A percentile compares a stretch with the other conserved stretches of the same genome.
Conservation (phyloP, 768 basidiomycete genomes). For the Phylloporus sp. region DNA sequence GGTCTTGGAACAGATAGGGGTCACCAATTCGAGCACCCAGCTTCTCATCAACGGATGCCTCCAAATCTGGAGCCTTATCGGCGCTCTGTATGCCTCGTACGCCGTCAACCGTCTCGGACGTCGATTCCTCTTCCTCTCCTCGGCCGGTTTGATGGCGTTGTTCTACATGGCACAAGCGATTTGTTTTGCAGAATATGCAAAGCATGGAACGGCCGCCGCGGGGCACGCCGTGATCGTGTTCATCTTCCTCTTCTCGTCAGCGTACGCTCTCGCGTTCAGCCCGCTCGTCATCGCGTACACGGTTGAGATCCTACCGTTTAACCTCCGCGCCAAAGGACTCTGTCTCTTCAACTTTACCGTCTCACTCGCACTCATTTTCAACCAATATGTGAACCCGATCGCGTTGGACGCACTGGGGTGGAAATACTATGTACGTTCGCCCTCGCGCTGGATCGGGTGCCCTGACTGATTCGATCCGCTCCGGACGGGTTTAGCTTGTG, state of each 20-base stretch:
- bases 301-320: conserved; percentile 77
- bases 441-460: too few species aligned
- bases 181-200: conserved; percentile 53
- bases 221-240: conserved; percentile 48
- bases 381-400: conserved; percentile 76
- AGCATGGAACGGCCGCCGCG: conserved; percentile 38
- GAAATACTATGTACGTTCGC: conserved; percentile 39
- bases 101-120: conserved; percentile 60
- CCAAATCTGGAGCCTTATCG: conserved; percentile 38
- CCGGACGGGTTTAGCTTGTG: conserved; percentile 9
- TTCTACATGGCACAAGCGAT: conserved; percentile 68
- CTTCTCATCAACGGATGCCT: conserved; percentile 59
- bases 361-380: conserved; percentile 67
- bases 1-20: conserved; percentile 60
- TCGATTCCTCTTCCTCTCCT: conserved; percentile 60
- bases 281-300: conserved; percentile 62
- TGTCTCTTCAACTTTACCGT: conserved; percentile 68
- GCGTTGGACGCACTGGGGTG: conserved; percentile 51
- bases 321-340: conserved; percentile 75
- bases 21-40: conserved; percentile 48
- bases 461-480: not conserved
- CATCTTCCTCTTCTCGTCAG: conserved; percentile 51
- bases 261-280: conserved; percentile 69
- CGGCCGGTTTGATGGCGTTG: conserved; percentile 50
- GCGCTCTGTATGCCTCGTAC: conserved; percentile 14